Base-by-base conservation (phyloP, 768 basidiomycete species). In the Russula earlei region DNA sequence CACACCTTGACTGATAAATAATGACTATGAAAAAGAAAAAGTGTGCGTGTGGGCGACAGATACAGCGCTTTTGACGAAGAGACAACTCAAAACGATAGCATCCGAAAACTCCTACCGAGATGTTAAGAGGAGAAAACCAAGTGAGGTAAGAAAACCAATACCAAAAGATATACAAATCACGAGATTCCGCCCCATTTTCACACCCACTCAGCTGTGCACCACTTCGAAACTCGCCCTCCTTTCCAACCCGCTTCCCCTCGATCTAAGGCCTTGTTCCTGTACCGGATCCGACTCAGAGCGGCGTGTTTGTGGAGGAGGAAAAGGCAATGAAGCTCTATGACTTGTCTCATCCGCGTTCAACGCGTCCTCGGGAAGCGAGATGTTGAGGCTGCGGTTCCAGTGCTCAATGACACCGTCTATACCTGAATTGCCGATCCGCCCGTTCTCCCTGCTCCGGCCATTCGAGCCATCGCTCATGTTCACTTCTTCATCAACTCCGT, bases 31-130 rank as follows among this genome's bases (percentile, higher is more conserved):
- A 27, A 45, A 22, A 47, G 40, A 47, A 52, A 25, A n/a, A n/a
- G n/a, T n/a, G n/a, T 57, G 56, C 38, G 51, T 25, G 33, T 57
- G 50, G 17, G n/a, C 34, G 36, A 41, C 43, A 22, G 45, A 52
- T 48, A 57, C 56, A 47, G 33, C 52, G 56, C 42, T 24, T 20
- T 48, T 47, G 27, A 44, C 52, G 45, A 46, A n/a, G 46, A 40
- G 37, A 51, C 27, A 52, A 48, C 22, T 41, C 31, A 41, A 46
- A 54, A 9, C 50, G 19, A 34, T 52, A 52, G 38, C 40, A 57
- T 57, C 56, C 34, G 34, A 7, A 20, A 52, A 9, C 38, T 57
- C 56, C 56, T 51, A 52, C 15, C n/a, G 33, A 46, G 22, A 40
- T 42, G 37, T 17, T 4, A 19, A 29, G 27, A 44, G 19, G 17